A percentile compares a stretch with the other conserved stretches of the same genome.
These are phyloP conservation scores for Populus tomentosa DNA, from an alignment of 441 rosid species.

Conservation along the genomic window DNA sequence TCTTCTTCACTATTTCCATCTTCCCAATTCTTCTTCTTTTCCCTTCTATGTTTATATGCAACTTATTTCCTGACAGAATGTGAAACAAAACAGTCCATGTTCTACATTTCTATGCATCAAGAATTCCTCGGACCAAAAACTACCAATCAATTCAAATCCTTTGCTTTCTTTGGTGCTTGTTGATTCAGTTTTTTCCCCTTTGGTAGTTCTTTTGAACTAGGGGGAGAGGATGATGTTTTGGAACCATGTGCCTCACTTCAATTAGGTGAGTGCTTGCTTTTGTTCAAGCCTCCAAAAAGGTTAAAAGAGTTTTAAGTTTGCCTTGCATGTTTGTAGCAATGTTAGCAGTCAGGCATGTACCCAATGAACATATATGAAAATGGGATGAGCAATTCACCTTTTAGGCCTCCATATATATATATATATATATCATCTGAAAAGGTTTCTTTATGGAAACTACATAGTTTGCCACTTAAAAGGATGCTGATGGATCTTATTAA, in stretches of 20 bases:
- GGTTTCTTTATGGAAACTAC: not conserved
- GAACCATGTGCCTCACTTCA: not conserved
- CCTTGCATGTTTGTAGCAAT: conserved; percentile 8
- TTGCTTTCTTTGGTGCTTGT: not conserved
- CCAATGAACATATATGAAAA: conserved; percentile 12
- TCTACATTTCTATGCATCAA: not conserved
- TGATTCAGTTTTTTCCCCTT: not conserved
- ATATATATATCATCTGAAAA: conserved; percentile 33
- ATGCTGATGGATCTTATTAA: not conserved
- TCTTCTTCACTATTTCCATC: not conserved
- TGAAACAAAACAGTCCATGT: not conserved
- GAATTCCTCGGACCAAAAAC: not conserved
- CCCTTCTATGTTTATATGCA: not conserved
- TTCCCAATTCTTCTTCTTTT: not conserved
- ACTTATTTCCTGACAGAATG: not conserved
- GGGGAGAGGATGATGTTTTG: not conserved
- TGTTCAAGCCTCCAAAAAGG: not conserved
- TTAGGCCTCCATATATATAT: not conserved
- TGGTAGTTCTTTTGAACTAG: not conserved
- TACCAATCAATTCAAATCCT: not conserved
- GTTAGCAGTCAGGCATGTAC: too few species aligned
- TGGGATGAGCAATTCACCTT: conserved; percentile 32
- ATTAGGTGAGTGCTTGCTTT: not conserved
- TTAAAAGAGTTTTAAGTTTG: too few species aligned
- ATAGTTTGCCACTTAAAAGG: not conserved